phyloP scores from a whole-genome alignment of 306 rosid species.

The Prunus campanulata region DNA sequence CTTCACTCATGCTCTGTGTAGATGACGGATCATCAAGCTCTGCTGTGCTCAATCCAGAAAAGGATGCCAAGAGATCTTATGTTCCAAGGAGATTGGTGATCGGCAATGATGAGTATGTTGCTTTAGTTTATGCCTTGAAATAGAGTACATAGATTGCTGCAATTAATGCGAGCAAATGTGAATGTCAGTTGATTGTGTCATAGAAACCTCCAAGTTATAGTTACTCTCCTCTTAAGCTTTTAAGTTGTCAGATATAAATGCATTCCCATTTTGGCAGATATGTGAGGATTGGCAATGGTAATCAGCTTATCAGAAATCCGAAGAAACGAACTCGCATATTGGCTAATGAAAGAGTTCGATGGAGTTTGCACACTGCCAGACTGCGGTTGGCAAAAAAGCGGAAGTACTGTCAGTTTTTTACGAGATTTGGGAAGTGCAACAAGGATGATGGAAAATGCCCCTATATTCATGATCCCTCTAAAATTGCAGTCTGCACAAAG shows the following conservation, averaged over 20 bases:
- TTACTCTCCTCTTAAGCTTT: neutral
- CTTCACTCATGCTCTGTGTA: constrained; percentile 33
- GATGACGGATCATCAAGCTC: constrained; percentile 59
- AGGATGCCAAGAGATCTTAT: constrained; percentile 59
- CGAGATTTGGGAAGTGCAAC: constrained; percentile 92
- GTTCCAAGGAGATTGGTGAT: constrained; percentile 85
- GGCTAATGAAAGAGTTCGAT: constrained; percentile 93
- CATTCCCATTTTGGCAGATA: constrained; percentile 53
- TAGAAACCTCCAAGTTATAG: neutral
- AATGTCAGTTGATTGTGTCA: constrained; percentile 13
- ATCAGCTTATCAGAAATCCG: constrained; percentile 86
- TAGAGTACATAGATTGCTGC: constrained; percentile 13
- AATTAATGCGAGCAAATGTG: constrained; percentile 12
- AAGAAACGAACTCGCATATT: constrained; percentile 83
- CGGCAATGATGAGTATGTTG: constrained; percentile 89
- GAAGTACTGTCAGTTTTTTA: constrained; percentile 86
- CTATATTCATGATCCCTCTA: constrained; percentile 88
- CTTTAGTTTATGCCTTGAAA: constrained; percentile 17
- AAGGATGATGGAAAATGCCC: constrained; percentile 94
- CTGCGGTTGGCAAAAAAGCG: constrained; percentile 85
- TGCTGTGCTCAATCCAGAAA: constrained; percentile 40
- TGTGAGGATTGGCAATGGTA: constrained; percentile 86
- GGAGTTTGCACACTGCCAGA: constrained; percentile 98
- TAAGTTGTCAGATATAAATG: constrained; percentile 9
- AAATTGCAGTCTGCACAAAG: constrained; percentile 95